Evolutionary conservation across 164 flowering plant genomes (phyloP), one percentile per base, ranked within the genome.

Genomic region (Tinospora cordifolia): DNA sequence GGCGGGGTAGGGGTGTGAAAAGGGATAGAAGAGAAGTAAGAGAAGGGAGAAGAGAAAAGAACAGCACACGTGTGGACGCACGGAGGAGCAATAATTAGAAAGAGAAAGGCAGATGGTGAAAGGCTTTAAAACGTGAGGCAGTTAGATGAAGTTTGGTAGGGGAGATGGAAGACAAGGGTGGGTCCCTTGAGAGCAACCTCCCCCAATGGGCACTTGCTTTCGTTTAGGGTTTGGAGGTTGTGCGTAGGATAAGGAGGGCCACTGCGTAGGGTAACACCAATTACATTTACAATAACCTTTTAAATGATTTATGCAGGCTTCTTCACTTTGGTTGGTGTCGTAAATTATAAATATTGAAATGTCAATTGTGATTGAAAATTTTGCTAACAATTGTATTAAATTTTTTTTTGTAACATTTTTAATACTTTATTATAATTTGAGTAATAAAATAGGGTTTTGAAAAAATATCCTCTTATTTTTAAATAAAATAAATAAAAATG

Each of bases 31-130:
- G 36, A 60, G 17, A 14, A 9, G 34, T 11, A 26, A 22, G 36
- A 9, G 63, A 30, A 26, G 40, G 0, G 14, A 26, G 41, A 17
- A 63, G 27, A 14, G 36, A 30, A 15, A 70, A 41, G 19, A 51
- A 57, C 34, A 26, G 38, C 69, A 57, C 74, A 71, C 74, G 74
- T 71, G 74, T 10, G 41, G 21, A 24, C 74, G 19, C 62, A 51
- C 63, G 49, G 2, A 36, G 19, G 36, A 41, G 25, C 69, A 65
- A 71, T 65, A 24, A 65, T 65, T 65, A 30, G 68, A 71, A 22
- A 51, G 62, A 64, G 67, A 65, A 19, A 25, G 66, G 36, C 2
- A 47, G 24, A 54, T 5, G 9, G 60, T 19, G 60, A 19, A 6
- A 21, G 24, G 24, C 22, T 54, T 19, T 19, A 54, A 54, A 54